Evolutionary conservation across 2,329 filamentous ascomycete genomes (phyloP).

Genomic region (Thermothelomyces thermophilus): DNA sequence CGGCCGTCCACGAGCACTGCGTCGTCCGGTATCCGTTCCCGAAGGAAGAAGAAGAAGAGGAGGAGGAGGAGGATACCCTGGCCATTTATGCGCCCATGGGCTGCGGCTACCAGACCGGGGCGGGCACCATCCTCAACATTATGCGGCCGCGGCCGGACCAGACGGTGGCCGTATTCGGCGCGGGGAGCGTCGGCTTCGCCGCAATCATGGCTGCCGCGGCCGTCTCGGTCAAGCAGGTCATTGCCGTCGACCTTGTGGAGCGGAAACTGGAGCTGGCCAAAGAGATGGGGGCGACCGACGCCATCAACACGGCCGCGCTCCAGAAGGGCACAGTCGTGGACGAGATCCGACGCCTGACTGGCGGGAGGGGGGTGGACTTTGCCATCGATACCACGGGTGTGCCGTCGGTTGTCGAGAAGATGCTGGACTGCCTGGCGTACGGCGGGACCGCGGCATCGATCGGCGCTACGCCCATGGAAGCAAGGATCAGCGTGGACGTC

Average conservation of each 20-base stretch:
- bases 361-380: slow-evolving; percentile 8
- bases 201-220: slow-evolving; percentile 35
- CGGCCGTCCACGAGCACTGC: slow-evolving; percentile 23
- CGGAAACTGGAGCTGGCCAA: slow-evolving; percentile 36
- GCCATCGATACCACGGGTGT: slow-evolving; percentile 23
- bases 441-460: slow-evolving; percentile 30
- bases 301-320: slow-evolving; percentile 28
- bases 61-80: too few relatives aligned
- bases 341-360: slow-evolving; percentile 4
- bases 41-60: too few relatives aligned
- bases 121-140: slow-evolving; percentile 35
- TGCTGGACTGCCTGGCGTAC: slow-evolving; percentile 27
- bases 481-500: slow-evolving; percentile 19
- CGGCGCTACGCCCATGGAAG: slow-evolving; percentile 27
- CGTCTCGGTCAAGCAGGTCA: slow-evolving; percentile 30
- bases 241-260: slow-evolving; percentile 41
- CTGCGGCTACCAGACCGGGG: slow-evolving; percentile 39
- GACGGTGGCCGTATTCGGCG: slow-evolving; percentile 33
- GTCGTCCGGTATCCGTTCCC: slow-evolving; percentile 24
- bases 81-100: slow-evolving; percentile 34
- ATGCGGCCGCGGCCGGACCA: slow-evolving; percentile 25
- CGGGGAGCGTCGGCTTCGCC: slow-evolving; percentile 36
- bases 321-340: background rate
- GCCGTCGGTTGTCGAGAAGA: slow-evolving; percentile 26
- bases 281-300: slow-evolving; percentile 39